Evolutionary conservation across 129 eudicot species (phyloP).

Genomic region (Flaveria trinervia): DNA sequence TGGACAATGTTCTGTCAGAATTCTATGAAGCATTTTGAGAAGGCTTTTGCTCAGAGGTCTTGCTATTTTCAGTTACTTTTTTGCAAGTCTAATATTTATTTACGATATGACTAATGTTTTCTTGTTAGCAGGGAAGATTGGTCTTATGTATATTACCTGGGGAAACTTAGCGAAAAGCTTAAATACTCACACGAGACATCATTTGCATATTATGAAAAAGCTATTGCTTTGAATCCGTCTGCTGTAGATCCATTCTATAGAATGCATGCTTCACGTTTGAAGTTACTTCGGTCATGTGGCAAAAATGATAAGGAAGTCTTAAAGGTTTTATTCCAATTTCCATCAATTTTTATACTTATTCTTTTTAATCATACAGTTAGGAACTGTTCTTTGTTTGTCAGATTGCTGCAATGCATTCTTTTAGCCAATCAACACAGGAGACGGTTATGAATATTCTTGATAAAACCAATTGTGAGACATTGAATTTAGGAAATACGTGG

Average conservation of each 20-base stretch:
- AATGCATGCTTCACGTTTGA: conserved; percentile 99
- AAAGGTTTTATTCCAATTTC: conserved; percentile 49
- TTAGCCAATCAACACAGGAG: conserved; percentile 54
- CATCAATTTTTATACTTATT: neutral
- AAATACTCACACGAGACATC: conserved; percentile 65
- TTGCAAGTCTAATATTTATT: conserved; percentile 6
- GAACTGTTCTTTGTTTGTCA: conserved; percentile 30
- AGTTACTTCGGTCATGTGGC: conserved; percentile 80
- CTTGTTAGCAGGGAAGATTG: conserved; percentile 77
- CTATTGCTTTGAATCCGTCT: conserved; percentile 78
- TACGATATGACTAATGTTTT: conserved; percentile 1
- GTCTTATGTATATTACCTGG: conserved; percentile 87
- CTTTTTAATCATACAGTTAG: neutral
- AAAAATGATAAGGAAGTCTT: conserved; percentile 60
- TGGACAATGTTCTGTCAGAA: conserved; percentile 89
- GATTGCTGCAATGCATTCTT: conserved; percentile 78
- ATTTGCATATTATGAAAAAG: conserved; percentile 77
- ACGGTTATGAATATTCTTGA: conserved; percentile 47
- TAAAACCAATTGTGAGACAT: conserved; percentile 30
- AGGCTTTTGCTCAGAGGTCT: conserved; percentile 87
- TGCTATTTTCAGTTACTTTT: conserved; percentile 13
- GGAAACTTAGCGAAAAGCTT: conserved; percentile 93
- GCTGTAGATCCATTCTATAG: conserved; percentile 98
- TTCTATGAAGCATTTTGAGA: conserved; percentile 87
- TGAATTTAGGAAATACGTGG: conserved; percentile 57